Evolutionary conservation across 495 filamentous ascomycete genomes (phyloP).

Genomic region (Penicillium paradoxum): DNA sequence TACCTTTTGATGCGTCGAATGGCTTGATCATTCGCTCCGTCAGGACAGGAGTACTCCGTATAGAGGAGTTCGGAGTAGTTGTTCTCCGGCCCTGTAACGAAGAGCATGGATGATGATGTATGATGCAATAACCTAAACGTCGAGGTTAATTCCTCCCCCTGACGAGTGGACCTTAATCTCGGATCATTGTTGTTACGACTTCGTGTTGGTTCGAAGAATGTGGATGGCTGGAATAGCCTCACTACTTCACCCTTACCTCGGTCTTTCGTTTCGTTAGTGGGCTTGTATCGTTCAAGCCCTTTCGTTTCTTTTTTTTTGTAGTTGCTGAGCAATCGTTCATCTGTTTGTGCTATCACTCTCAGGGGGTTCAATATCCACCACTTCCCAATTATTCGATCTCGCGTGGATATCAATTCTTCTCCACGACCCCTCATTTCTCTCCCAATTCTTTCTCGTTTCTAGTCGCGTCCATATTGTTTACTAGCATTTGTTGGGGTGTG

Average conservation of each 20-base stretch:
- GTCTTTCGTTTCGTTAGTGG: conserved; percentile 6
- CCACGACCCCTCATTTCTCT: conserved; percentile 11
- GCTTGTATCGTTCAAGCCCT: conserved; percentile 11
- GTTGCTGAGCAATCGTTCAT: conserved; percentile 10
- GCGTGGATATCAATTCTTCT: conserved; percentile 7
- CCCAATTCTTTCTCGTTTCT: neutral
- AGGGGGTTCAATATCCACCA: conserved; percentile 5
- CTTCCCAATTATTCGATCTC: conserved; percentile 2
- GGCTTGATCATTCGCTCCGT: too few relatives aligned
- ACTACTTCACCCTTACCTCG: conserved; percentile 15
- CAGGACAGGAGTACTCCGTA: too few relatives aligned
- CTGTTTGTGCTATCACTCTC: conserved; percentile 2
- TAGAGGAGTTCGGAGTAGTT: too few relatives aligned
- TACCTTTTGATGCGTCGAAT: neutral
- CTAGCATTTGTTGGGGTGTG: conserved; percentile 3
- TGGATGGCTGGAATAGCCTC: conserved; percentile 13
- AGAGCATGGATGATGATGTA: neutral
- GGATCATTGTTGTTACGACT: conserved; percentile 15
- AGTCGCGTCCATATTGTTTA: neutral
- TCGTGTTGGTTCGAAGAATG: conserved; percentile 18
- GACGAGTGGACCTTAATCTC: conserved; percentile 14
- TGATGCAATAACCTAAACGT: conserved; percentile 21
- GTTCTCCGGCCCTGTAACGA: too few relatives aligned
- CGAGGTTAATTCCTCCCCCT: conserved; percentile 6
- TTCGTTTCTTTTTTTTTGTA: conserved; percentile 1